Percentiles rank a stretch among this genome's conserved stretches.
phyloP scores from a whole-genome alignment of 2,329 filamentous ascomycete genomes.

The Coniosporium tulheliwenetii region DNA sequence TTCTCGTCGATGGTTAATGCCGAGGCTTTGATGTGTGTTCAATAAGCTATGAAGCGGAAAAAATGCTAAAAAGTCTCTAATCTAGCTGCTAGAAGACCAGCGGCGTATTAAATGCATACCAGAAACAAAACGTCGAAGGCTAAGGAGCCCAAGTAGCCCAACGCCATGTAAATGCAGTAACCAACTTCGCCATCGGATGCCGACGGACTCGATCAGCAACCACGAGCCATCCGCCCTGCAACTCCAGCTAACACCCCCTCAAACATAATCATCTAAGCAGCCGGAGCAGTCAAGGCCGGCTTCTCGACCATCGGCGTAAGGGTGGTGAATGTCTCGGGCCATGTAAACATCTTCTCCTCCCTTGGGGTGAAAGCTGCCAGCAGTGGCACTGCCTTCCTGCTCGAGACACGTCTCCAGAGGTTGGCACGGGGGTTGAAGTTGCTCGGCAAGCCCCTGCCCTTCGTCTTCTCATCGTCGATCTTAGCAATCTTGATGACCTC shows the following conservation, averaged over 20 bases:
- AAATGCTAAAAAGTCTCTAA: too few relatives aligned
- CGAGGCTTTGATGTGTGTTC: too few relatives aligned
- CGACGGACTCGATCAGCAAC: too few relatives aligned
- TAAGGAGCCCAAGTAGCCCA: too few relatives aligned
- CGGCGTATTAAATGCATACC: too few relatives aligned
- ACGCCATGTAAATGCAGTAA: too few relatives aligned
- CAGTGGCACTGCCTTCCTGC: slow-evolving; percentile 37
- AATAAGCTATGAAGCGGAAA: too few relatives aligned
- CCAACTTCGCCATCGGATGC: too few relatives aligned
- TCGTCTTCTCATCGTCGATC: slow-evolving; percentile 45
- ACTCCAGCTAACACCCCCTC: not conserved
- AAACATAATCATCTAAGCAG: not conserved
- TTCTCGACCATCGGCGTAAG: not conserved
- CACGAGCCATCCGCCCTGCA: too few relatives aligned
- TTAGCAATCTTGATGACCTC: slow-evolving; percentile 42
- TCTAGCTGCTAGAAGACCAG: too few relatives aligned
- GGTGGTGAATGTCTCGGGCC: slow-evolving; percentile 40
- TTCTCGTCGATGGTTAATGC: too few relatives aligned
- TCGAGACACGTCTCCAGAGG: slow-evolving; percentile 48
- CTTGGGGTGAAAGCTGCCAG: slow-evolving; percentile 36
- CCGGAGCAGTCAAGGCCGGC: not conserved
- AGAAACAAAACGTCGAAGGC: too few relatives aligned
- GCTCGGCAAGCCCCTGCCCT: slow-evolving; percentile 41
- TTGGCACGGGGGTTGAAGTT: slow-evolving; percentile 54
- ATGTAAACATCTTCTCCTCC: slow-evolving; percentile 48